Percentiles rank a stretch among this genome's conserved stretches.
phyloP scores from a whole-genome alignment of 2,329 filamentous ascomycete species.

The Trichophaea hybrida region DNA sequence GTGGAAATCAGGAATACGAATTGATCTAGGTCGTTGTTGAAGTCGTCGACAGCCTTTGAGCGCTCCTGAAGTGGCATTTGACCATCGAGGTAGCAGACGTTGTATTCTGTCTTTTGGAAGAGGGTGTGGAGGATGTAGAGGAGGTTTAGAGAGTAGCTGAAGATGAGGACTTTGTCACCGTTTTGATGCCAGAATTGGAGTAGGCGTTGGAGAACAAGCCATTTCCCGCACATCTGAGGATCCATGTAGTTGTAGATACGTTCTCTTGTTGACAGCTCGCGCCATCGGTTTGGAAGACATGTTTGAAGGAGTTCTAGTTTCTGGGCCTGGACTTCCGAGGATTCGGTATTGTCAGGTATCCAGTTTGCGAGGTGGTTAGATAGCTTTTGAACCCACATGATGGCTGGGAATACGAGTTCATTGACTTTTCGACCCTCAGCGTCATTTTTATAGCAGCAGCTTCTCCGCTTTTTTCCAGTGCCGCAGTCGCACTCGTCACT shows the following conservation, averaged over 20 bases:
- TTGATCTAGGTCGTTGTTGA: constrained; percentile 72
- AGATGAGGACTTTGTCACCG: constrained; percentile 88
- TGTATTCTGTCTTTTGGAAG: constrained; percentile 79
- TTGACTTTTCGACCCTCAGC: constrained; percentile 55
- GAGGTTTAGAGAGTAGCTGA: constrained; percentile 79
- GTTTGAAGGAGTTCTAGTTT: constrained; percentile 60
- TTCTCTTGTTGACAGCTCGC: constrained; percentile 57
- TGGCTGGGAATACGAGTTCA: constrained; percentile 58
- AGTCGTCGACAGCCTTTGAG: constrained; percentile 61
- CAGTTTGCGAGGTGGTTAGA: constrained; percentile 85
- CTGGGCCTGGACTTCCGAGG: constrained; percentile 58
- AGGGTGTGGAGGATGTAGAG: constrained; percentile 71
- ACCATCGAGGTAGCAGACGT: constrained; percentile 80
- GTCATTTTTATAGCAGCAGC: constrained; percentile 56
- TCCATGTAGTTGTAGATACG: constrained; percentile 69
- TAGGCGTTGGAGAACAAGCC: constrained; percentile 72
- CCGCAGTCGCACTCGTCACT: constrained; percentile 55
- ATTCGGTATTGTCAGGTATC: constrained; percentile 51
- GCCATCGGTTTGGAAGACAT: constrained; percentile 62
- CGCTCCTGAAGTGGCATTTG: constrained; percentile 71
- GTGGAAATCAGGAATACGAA: constrained; percentile 96
- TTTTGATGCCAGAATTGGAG: constrained; percentile 79
- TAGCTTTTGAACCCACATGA: constrained; percentile 56
- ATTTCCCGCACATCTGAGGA: constrained; percentile 89
- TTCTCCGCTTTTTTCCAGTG: constrained; percentile 57